phyloP scores from a whole-genome alignment of 495 filamentous ascomycete genomes.

The Hyaloscypha finlandica region DNA sequence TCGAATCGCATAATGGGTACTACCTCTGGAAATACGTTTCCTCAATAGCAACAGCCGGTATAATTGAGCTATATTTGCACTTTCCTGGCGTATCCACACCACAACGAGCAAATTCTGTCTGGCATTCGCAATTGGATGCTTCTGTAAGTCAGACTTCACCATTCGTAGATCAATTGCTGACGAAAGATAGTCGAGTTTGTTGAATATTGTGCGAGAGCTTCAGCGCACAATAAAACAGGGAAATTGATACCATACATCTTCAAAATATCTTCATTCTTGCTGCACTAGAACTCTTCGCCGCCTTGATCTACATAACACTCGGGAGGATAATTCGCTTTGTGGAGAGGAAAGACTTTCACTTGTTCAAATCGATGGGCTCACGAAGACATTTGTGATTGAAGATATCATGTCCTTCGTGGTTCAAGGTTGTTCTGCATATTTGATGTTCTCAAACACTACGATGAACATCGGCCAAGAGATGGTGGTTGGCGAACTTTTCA shows the following conservation, averaged over 20 bases:
- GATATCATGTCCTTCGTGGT: constrained; percentile 45
- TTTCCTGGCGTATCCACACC: constrained; percentile 47
- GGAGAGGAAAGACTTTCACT: constrained; percentile 46
- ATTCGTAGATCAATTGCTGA: not conserved
- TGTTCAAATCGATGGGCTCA: constrained; percentile 40
- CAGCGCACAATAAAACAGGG: constrained; percentile 38
- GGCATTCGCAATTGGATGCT: constrained; percentile 54
- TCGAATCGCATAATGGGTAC: constrained; percentile 35
- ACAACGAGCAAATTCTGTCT: constrained; percentile 57
- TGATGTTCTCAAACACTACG: constrained; percentile 8
- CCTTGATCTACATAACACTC: constrained; percentile 56
- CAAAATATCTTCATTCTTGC: constrained; percentile 50
- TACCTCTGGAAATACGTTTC: constrained; percentile 55
- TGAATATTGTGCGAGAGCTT: constrained; percentile 45
- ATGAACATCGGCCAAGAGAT: constrained; percentile 43
- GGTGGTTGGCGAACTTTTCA: constrained; percentile 46
- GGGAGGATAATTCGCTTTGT: constrained; percentile 45
- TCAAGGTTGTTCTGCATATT: constrained; percentile 35
- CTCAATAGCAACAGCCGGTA: constrained; percentile 48
- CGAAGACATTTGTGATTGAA: constrained; percentile 47
- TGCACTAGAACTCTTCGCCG: constrained; percentile 53
- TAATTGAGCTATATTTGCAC: constrained; percentile 48
- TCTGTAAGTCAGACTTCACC: constrained; percentile 40
- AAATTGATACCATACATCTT: constrained; percentile 47
- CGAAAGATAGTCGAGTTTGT: constrained; percentile 38